Evolutionary conservation across 2,329 filamentous ascomycete genomes (phyloP).

Genomic region (Raffaelea arxii): DNA sequence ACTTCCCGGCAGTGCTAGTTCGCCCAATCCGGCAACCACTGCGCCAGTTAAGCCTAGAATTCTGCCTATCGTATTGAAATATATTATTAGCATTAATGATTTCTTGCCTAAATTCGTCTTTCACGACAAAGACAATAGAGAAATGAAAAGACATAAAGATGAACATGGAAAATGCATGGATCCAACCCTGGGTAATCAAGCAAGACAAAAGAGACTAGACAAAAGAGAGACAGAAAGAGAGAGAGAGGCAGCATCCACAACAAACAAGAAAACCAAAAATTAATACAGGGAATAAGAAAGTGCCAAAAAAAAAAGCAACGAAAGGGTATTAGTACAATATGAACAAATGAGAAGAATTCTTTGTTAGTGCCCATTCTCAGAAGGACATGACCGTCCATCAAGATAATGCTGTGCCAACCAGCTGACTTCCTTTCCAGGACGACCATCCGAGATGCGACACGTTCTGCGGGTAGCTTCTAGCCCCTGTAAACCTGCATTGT

Average conservation of each 20-base stretch:
- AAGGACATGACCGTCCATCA: neutral
- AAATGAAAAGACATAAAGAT: neutral
- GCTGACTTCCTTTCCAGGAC: slow-evolving; percentile 22
- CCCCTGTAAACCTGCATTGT: slow-evolving; percentile 23
- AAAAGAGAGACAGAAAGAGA: neutral
- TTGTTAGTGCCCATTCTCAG: no score
- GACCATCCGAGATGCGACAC: slow-evolving; percentile 23
- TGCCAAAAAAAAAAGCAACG: neutral
- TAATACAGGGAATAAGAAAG: neutral
- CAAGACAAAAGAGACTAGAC: neutral
- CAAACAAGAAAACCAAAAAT: neutral
- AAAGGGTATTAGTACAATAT: neutral
- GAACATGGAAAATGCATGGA: neutral
- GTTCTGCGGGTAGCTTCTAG: slow-evolving; percentile 23
- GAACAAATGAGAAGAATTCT: neutral
- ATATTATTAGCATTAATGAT: no score
- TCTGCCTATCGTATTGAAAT: no score
- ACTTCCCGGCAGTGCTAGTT: no score
- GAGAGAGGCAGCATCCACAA: neutral
- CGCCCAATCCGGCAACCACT: no score
- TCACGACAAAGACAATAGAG: no score
- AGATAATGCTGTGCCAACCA: slow-evolving; percentile 19
- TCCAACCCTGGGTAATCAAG: neutral
- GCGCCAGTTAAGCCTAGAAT: no score
- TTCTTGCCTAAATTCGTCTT: no score